Evolutionary conservation across 2,329 filamentous ascomycete genomes (phyloP), one percentile per base, ranked within the genome.

Genomic region (Aspergillus flavus): DNA sequence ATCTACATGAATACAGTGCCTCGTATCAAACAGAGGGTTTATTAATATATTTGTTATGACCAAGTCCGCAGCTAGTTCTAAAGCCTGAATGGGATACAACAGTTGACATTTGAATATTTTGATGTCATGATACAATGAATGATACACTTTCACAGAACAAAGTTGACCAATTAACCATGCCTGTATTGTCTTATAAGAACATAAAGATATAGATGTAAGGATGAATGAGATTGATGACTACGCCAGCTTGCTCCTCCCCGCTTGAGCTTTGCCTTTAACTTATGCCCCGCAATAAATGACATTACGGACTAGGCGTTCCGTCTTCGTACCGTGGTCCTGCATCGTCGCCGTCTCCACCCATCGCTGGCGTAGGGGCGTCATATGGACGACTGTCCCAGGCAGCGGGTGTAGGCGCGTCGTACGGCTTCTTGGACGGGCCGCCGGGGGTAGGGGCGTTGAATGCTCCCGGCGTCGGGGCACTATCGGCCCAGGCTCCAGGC

Each of bases 311-410:
- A 6, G 79, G 78, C 19, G 78, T 80, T 26, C 76, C 77, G 34
- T 81, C 78, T 61, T 80, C 79, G 67, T 81, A 81, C 34, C 77
- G 74, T 3, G 79, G 79, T n/a, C 76, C 78, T 11, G 73, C 76
- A 63, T 80, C 79, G 59, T 80, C 79, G 6, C 64, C 70, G 36
- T 74, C 74, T 19, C 73, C 39, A 7, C 39, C 76, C 70, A 77
- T 73, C 3, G 79, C 80, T 12, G 83, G 83, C 2, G 83, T 85
- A 9, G 84, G 84, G 4, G 84, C 84, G 69, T 84, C 78, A 63
- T 78, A 72, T 36, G 71, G 68, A 46, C 76, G 63, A 73, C 78
- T 77, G 12, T 67, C 68, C 32, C 65, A 69, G n/a, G 67, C 72
- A 6, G 78, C 78, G 26, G 79, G 80, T 1, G 79, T 81, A 1